Percentiles rank a stretch among this genome's conserved stretches.
phyloP scores from a whole-genome alignment of 2,329 filamentous ascomycete genomes.

The Emericellopsis cladophorae region DNA sequence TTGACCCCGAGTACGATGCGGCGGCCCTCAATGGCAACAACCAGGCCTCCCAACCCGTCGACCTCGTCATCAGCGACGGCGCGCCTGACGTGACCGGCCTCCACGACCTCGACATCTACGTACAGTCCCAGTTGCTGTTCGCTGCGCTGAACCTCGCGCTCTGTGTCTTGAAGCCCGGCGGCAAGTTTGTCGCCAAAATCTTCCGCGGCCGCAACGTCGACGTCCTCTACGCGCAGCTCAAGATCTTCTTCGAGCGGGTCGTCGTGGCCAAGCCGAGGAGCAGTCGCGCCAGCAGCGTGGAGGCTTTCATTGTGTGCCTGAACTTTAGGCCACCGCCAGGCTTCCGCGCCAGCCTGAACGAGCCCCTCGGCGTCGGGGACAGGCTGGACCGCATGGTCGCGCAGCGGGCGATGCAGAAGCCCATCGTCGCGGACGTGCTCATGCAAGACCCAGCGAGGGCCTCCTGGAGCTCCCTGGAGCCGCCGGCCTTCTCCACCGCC shows the following conservation, averaged over 20 bases:
- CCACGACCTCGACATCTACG: constrained; percentile 95
- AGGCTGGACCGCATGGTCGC: constrained; percentile 37
- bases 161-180: constrained; percentile 82
- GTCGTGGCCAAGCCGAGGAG: constrained; percentile 88
- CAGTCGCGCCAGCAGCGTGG: constrained; percentile 89
- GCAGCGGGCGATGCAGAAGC: constrained; percentile 24
- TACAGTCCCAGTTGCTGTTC: constrained; percentile 90
- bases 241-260: constrained; percentile 76
- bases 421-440: constrained; percentile 24
- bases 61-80: constrained; percentile 89
- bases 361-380: constrained; percentile 56
- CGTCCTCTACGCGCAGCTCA: constrained; percentile 84
- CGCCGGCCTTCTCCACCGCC: constrained; percentile 4
- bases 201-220: constrained; percentile 95
- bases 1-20: constrained; percentile 59
- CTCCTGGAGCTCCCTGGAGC: constrained; percentile 25
- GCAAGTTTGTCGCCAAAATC: constrained; percentile 96
- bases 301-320: constrained; percentile 92
- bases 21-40: constrained; percentile 14
- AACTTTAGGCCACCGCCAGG: constrained; percentile 72
- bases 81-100: constrained; percentile 94
- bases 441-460: constrained; percentile 34
- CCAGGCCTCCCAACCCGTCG: constrained; percentile 64
- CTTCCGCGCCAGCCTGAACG: constrained; percentile 63
- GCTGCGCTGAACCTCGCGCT: constrained; percentile 87